Conservation (phyloP, 2,329 filamentous ascomycete species). For the Metarhizium album region DNA sequence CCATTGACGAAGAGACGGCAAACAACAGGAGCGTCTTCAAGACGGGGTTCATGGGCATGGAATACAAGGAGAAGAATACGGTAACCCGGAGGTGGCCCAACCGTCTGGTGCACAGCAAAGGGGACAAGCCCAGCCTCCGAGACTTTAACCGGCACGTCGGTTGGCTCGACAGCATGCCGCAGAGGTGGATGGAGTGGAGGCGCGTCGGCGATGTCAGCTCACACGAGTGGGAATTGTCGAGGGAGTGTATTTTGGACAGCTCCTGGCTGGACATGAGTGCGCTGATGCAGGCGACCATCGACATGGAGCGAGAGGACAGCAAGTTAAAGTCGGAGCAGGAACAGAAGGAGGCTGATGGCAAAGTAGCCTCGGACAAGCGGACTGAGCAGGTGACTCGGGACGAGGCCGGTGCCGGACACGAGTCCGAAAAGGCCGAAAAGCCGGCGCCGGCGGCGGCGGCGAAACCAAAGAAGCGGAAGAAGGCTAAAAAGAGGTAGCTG, state of each 20-base stretch:
- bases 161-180: slow-evolving; percentile 12
- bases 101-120: slow-evolving; percentile 9
- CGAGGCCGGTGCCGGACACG: background rate
- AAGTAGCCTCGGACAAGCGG: background rate
- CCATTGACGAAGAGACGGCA: background rate
- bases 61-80: slow-evolving; percentile 11
- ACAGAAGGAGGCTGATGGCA: background rate
- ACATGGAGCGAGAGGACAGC: no score
- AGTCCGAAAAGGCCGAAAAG: background rate
- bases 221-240: background rate
- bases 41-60: slow-evolving; percentile 12
- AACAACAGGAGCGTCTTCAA: slow-evolving; percentile 4
- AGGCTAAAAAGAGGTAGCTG: background rate
- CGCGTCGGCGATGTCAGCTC: slow-evolving; percentile 7
- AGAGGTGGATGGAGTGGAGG: slow-evolving; percentile 19
- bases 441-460: no score
- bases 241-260: background rate
- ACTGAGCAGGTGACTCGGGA: background rate
- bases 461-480: background rate
- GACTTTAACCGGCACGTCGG: slow-evolving; percentile 14
- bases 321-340: background rate
- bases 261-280: background rate
- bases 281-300: background rate
- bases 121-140: slow-evolving; percentile 4
- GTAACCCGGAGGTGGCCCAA: slow-evolving; percentile 15